These are phyloP conservation scores for Murraya paniculata DNA, from an alignment of 345 rosid genomes.

Conservation along the genomic window DNA sequence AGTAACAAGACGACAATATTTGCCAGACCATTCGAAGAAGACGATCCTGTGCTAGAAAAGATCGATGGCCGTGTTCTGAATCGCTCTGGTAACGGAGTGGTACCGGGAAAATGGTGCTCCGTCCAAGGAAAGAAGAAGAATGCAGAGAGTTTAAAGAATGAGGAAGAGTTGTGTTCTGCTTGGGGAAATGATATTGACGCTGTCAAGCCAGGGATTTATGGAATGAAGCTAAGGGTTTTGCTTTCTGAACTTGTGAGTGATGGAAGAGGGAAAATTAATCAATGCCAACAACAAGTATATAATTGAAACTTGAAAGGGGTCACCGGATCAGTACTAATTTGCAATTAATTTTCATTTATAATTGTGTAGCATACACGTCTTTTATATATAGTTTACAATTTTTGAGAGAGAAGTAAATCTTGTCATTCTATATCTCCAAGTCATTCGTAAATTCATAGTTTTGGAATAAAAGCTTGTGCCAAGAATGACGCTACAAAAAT, in stretches of 20 bases:
- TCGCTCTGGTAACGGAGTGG: constrained; percentile 15
- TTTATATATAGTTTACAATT: too few species aligned
- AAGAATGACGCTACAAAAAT: too few species aligned
- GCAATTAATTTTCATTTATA: neutral
- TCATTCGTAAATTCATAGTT: too few species aligned
- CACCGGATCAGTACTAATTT: neutral
- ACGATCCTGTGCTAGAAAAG: constrained; percentile 12
- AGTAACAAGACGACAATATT: constrained; percentile 26
- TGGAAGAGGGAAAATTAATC: constrained; percentile 2
- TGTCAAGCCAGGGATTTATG: constrained; percentile 23
- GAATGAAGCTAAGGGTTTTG: constrained; percentile 16
- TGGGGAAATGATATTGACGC: constrained; percentile 21
- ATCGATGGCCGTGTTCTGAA: constrained; percentile 20
- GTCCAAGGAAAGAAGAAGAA: neutral
- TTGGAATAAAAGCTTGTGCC: too few species aligned
- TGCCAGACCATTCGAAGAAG: constrained; percentile 27
- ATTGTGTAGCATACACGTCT: neutral
- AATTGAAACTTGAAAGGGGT: neutral
- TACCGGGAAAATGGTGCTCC: constrained; percentile 30
- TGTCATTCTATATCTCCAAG: too few species aligned
- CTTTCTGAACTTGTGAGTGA: constrained; percentile 17
- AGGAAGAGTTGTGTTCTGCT: constrained; percentile 17
- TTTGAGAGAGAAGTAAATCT: too few species aligned
- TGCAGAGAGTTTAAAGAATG: neutral
- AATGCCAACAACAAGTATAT: constrained; percentile 18